Evolutionary conservation across 306 rosid genomes (phyloP).

Genomic region (Medicago ruthenica): DNA sequence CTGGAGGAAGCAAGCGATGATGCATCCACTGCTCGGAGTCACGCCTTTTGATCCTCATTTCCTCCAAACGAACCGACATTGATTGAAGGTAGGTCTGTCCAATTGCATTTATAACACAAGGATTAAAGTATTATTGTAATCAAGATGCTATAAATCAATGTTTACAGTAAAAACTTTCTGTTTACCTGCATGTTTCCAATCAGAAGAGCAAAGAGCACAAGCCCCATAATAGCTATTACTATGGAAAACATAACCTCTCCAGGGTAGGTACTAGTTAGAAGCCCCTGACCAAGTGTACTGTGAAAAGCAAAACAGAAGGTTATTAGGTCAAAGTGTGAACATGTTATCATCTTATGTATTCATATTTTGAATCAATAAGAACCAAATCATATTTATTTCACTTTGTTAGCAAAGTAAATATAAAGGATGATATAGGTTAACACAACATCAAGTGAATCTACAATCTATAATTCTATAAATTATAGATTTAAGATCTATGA

Average conservation of each 20-base stretch:
- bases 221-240: constrained; percentile 71
- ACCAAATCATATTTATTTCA: too few species aligned
- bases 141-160: constrained; percentile 23
- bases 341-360: background rate
- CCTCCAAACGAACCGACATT: constrained; percentile 58
- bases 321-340: constrained; percentile 22
- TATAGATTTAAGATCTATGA: too few species aligned
- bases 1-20: constrained; percentile 61
- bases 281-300: constrained; percentile 98
- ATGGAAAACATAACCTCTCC: constrained; percentile 84
- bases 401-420: too few species aligned
- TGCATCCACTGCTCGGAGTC: constrained; percentile 70
- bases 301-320: constrained; percentile 42
- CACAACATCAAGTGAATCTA: too few species aligned
- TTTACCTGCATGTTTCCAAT: constrained; percentile 94
- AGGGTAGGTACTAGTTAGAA: constrained; percentile 76
- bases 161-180: background rate
- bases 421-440: too few species aligned
- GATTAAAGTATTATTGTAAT: constrained; percentile 11
- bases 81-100: constrained; percentile 61
- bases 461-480: too few species aligned
- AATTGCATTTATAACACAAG: constrained; percentile 25
- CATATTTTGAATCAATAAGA: too few species aligned
- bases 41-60: constrained; percentile 63
- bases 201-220: constrained; percentile 81